Conservation (phyloP, 257 asterid genomes). For the Nicotiana paniculata region DNA sequence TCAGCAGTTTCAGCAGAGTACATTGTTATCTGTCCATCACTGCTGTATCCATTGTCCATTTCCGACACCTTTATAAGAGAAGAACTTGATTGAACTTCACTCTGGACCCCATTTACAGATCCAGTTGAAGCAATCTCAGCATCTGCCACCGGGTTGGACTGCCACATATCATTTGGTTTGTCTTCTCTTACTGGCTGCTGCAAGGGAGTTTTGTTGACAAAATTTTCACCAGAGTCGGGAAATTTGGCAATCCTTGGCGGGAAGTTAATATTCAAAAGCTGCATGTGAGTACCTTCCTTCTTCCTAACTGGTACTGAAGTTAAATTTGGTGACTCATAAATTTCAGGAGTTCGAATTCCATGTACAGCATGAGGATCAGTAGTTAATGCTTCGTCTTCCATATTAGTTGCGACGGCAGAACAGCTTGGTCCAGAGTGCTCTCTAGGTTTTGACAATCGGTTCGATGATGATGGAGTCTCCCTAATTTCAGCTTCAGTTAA, state of each 20-base stretch:
- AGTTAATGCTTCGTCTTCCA: conserved; percentile 27
- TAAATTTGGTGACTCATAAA: conserved; percentile 63
- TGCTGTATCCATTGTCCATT: conserved; percentile 56
- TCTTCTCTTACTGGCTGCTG: conserved; percentile 14
- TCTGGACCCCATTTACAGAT: conserved; percentile 68
- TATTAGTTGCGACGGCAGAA: conserved; percentile 25
- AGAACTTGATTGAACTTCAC: conserved; percentile 49
- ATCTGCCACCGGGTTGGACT: conserved; percentile 31
- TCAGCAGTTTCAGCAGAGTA: conserved; percentile 99
- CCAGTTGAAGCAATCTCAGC: conserved; percentile 78
- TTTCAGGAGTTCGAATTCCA: conserved; percentile 75
- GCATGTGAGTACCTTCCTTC: conserved; percentile 52
- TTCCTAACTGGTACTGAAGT: conserved; percentile 45
- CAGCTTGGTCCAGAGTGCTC: conserved; percentile 45
- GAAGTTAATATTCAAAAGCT: conserved; percentile 84
- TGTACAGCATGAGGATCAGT: conserved; percentile 33
- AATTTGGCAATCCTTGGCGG: conserved; percentile 58
- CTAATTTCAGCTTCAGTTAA: conserved; percentile 50
- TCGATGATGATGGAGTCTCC: conserved; percentile 53
- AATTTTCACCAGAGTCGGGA: conserved; percentile 40
- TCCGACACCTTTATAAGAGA: conserved; percentile 43
- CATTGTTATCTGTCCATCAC: conserved; percentile 97
- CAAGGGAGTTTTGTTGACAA: conserved; percentile 19
- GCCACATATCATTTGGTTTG: conserved; percentile 20
- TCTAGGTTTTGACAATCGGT: conserved; percentile 26